Conservation (phyloP, 2,329 filamentous ascomycete species). For the Sporothrix mexicana region DNA sequence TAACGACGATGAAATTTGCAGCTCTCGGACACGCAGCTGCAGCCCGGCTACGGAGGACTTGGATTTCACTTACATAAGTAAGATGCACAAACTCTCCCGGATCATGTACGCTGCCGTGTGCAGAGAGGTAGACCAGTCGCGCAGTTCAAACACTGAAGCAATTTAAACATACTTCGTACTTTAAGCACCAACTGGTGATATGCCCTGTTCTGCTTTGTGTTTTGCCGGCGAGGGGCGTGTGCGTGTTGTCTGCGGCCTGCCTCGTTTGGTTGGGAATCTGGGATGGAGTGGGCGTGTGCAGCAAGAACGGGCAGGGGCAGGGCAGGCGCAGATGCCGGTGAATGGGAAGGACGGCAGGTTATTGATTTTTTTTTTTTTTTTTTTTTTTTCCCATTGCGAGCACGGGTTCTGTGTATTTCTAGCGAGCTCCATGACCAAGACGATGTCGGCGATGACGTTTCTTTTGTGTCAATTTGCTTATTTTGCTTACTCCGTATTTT, state of each 20-base stretch:
- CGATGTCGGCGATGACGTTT: slow-evolving; percentile 14
- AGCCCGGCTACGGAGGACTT: neutral
- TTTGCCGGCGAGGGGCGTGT: slow-evolving; percentile 9
- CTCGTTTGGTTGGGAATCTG: neutral
- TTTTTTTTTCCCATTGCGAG: neutral
- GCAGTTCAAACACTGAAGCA: neutral
- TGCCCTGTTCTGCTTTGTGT: neutral
- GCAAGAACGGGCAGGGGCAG: neutral
- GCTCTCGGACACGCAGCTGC: neutral
- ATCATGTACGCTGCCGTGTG: neutral
- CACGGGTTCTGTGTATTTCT: no score
- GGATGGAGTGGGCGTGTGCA: slow-evolving; percentile 1
- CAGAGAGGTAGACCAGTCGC: neutral
- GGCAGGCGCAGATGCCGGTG: slow-evolving; percentile 5
- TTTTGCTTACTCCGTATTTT: neutral
- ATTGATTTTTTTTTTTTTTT: neutral
- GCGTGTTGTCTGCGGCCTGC: neutral
- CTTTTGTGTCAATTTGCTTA: neutral
- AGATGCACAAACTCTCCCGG: neutral
- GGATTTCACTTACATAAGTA: slow-evolving; percentile 24
- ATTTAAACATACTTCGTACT: no score
- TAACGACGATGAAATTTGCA: neutral
- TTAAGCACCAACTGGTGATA: neutral
- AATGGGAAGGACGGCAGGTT: neutral
- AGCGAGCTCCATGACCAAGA: neutral